Evolutionary conservation across 2,329 filamentous ascomycete species (phyloP).

Genomic region (Lasiodiplodia theobromae): DNA sequence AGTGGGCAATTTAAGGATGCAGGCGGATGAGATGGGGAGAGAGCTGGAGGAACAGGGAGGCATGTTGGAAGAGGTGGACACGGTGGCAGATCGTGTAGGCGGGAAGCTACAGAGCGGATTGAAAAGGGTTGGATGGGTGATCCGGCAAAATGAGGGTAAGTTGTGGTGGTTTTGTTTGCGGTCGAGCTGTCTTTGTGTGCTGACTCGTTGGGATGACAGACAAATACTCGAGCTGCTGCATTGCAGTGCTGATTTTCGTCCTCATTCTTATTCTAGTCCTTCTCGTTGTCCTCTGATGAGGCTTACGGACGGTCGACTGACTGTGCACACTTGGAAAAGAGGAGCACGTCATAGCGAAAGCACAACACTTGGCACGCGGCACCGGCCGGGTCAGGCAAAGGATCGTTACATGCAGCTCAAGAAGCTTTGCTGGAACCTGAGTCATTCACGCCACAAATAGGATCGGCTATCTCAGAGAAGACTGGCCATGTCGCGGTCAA

Average conservation of each 20-base stretch:
- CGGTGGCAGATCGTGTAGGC: slow-evolving; percentile 83
- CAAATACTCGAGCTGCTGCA: slow-evolving; percentile 85
- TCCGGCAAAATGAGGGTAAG: slow-evolving; percentile 87
- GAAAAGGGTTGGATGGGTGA: slow-evolving; percentile 83
- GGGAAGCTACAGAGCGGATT: slow-evolving; percentile 85
- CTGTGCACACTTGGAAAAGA: not conserved
- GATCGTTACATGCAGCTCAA: not conserved
- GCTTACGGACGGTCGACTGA: not conserved
- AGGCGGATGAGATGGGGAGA: slow-evolving; percentile 94
- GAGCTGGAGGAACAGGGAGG: slow-evolving; percentile 94
- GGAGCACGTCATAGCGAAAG: not conserved
- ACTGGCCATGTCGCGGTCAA: not conserved
- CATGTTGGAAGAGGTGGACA: slow-evolving; percentile 86
- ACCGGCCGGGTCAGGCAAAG: not conserved
- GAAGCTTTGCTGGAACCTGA: not conserved
- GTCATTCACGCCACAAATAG: not conserved
- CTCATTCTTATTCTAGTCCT: slow-evolving; percentile 86
- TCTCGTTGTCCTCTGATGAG: slow-evolving; percentile 67
- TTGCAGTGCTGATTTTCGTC: slow-evolving; percentile 85
- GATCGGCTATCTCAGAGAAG: not conserved
- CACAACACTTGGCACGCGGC: not conserved
- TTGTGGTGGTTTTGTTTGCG: slow-evolving; percentile 38
- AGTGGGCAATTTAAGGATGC: slow-evolving; percentile 86
- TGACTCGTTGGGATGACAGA: slow-evolving; percentile 51
- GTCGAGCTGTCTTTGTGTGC: slow-evolving; percentile 30